Conservation (phyloP, 106 monocot genomes). For the Hemerocallis citrina region DNA sequence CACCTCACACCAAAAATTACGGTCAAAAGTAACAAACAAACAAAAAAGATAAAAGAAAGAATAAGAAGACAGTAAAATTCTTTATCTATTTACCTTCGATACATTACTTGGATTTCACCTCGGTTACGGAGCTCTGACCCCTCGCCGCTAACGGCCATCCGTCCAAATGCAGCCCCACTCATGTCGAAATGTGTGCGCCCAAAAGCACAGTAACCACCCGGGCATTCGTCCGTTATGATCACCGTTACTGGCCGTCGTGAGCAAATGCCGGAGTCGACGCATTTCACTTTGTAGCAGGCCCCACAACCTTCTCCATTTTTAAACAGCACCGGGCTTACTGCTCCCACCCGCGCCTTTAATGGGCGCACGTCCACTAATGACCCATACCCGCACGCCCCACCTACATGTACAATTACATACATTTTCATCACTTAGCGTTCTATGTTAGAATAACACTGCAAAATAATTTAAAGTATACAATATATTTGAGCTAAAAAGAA, state of each 20-base stretch:
- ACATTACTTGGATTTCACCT: slow-evolving; percentile 68
- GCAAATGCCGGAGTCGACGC: slow-evolving; percentile 52
- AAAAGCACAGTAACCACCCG: slow-evolving; percentile 77
- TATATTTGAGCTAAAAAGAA: too few species aligned
- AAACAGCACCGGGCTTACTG: slow-evolving; percentile 92
- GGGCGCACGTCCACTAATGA: slow-evolving; percentile 86
- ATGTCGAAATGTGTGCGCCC: slow-evolving; percentile 87
- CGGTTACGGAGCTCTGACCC: slow-evolving; percentile 53
- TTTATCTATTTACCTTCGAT: slow-evolving; percentile 43
- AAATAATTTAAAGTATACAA: too few species aligned
- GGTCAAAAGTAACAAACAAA: too few species aligned
- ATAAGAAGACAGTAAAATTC: too few species aligned
- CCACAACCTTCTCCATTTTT: slow-evolving; percentile 84
- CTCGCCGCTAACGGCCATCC: slow-evolving; percentile 65
- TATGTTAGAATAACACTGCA: too few species aligned
- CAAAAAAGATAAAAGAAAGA: too few species aligned
- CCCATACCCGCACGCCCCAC: slow-evolving; percentile 95
- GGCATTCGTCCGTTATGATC: slow-evolving; percentile 92
- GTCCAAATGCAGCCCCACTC: slow-evolving; percentile 87
- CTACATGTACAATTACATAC: too few species aligned
- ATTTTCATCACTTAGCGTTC: too few species aligned
- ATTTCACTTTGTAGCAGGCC: slow-evolving; percentile 91
- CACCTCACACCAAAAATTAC: too few species aligned
- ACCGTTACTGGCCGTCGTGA: slow-evolving; percentile 78
- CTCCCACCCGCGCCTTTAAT: slow-evolving; percentile 68